Base-by-base conservation (phyloP, 2,329 filamentous ascomycete genomes). In the Chrysoporthe puriensis region DNA sequence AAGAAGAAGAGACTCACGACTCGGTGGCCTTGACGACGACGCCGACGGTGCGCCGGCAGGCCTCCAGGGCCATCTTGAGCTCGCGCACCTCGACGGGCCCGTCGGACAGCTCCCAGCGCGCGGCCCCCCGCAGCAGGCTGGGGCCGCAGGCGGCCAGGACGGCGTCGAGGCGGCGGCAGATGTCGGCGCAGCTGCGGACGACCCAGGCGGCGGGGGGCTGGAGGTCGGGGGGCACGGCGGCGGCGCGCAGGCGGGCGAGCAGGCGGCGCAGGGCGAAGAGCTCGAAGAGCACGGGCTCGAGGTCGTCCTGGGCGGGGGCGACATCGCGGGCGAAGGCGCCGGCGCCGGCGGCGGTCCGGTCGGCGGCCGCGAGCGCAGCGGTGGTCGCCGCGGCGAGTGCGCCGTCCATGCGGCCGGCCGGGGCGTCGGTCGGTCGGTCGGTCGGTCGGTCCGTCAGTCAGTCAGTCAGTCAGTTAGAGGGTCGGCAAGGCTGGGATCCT, bases 81-180 rank as follows among this genome's bases (percentile, higher is more conserved):
- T 64, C 58, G 13, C 50, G 60, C 13, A 66, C 48, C 26, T 71
- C 62, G 7, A 61, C 58, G 26, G 64, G 60, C 5, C 63, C 69
- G 34, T 63, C 64, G 5, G 58, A 66, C 14, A 68, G 48, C 13
- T 57, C 66, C 70, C 70, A 71, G 54, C 57, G 66, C 13, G 59
- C 50, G n/a, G 26, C 26, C 26, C 48, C 52, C 21, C 63, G 66
- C 6, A 50, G 63, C 57, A 66, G 40, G 50, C 60, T 61, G 36
- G 66, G 43, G 7, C 59, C 66, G 67, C 69, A 70, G 4, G 43
- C 56, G 57, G 60, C n/a, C 36, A 70, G 42, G 40, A 59, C 57
- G 26, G 44, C 50, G 50, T 66, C 66, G 26, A 70, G 50, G 34
- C 66, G 63, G 21, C 56, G 50, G 63, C 66, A 69, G 36, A 62